A percentile compares a stretch with the other conserved stretches of the same genome.
phyloP scores from a whole-genome alignment of 2,329 filamentous ascomycete genomes.

The Alternaria dauci region DNA sequence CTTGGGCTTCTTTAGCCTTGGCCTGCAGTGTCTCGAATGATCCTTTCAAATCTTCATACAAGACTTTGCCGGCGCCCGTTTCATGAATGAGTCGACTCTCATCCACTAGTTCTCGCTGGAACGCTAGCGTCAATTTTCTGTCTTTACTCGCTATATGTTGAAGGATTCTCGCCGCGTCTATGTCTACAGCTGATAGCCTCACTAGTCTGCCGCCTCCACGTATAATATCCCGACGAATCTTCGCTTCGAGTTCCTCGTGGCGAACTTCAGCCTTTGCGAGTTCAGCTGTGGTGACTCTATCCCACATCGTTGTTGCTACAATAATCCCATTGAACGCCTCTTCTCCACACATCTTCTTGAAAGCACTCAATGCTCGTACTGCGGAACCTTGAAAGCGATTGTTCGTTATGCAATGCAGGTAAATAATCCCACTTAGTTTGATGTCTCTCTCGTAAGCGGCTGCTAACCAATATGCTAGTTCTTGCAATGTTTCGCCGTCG shows the following conservation, averaged over 20 bases:
- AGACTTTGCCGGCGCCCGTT: conserved; percentile 5
- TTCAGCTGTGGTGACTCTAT: conserved; percentile 15
- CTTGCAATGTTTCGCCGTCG: conserved; percentile 54
- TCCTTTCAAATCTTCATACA: neutral
- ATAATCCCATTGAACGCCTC: conserved; percentile 52
- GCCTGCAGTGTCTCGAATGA: neutral
- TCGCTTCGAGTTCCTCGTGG: neutral
- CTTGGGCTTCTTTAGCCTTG: neutral
- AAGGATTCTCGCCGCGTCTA: conserved; percentile 11
- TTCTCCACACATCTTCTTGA: conserved; percentile 55
- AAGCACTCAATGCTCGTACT: conserved; percentile 54
- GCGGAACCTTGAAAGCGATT: conserved; percentile 52
- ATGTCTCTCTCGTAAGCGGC: conserved; percentile 41
- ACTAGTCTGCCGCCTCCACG: neutral
- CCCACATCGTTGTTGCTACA: conserved; percentile 56
- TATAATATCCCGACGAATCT: neutral
- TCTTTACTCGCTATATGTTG: conserved; percentile 8
- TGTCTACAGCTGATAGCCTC: neutral
- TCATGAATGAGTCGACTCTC: conserved; percentile 1
- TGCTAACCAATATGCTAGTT: conserved; percentile 54
- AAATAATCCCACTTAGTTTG: conserved; percentile 56
- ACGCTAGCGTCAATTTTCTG: conserved; percentile 1
- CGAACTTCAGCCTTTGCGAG: neutral
- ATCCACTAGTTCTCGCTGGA: conserved; percentile 12
- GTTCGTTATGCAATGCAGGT: conserved; percentile 57